phyloP scores from a whole-genome alignment of 768 basidiomycete genomes.

The Lactifluus rugatus region DNA sequence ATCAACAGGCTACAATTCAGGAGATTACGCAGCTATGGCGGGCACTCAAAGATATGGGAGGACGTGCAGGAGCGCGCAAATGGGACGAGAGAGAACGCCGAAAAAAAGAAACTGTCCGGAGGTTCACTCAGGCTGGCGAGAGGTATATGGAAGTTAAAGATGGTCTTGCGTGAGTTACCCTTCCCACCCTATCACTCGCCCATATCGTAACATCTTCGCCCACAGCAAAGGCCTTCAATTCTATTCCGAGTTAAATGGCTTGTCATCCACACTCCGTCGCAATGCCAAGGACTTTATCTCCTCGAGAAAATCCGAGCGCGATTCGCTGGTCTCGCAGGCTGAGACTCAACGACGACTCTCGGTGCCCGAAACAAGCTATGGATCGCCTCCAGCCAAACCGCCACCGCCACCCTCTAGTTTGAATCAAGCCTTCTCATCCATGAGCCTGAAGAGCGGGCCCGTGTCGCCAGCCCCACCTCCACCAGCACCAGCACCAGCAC shows the following conservation, averaged over 20 bases:
- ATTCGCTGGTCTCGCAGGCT: constrained; percentile 52
- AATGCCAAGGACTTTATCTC: constrained; percentile 55
- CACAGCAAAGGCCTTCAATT: constrained; percentile 81
- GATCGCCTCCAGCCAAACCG: constrained; percentile 29
- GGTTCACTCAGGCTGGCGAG: constrained; percentile 70
- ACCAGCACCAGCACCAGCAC: constrained; percentile 19
- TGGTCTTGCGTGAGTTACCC: constrained; percentile 63
- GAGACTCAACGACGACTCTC: constrained; percentile 64
- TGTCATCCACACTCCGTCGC: constrained; percentile 47
- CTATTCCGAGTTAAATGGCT: constrained; percentile 67
- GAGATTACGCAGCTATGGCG: constrained; percentile 73
- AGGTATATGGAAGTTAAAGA: constrained; percentile 80
- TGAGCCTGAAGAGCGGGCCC: constrained; percentile 37
- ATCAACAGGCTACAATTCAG: constrained; percentile 62
- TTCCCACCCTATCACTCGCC: constrained; percentile 9
- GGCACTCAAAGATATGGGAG: constrained; percentile 57
- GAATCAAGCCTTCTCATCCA: constrained; percentile 45
- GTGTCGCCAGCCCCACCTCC: constrained; percentile 27
- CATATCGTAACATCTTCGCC: not conserved
- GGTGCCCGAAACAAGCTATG: constrained; percentile 23
- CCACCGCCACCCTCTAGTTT: constrained; percentile 25
- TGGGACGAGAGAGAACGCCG: constrained; percentile 77
- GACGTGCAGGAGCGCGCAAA: constrained; percentile 65
- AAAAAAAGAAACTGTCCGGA: constrained; percentile 62
- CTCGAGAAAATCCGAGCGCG: constrained; percentile 59